Conservation (phyloP, 805 yeast species). For the Metschnikowia hibisci region DNA sequence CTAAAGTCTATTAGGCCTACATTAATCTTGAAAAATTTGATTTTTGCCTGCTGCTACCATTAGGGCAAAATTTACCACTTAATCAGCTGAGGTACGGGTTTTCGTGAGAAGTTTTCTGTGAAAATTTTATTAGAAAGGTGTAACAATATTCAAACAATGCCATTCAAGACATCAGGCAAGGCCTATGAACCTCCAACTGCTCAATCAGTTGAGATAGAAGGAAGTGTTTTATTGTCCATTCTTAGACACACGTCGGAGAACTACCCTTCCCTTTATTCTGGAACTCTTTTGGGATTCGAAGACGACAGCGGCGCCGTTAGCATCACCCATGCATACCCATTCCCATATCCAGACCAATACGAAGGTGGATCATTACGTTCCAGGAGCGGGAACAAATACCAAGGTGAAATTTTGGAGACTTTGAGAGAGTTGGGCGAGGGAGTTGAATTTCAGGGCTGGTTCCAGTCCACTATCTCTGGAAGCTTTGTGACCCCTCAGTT, state of each 20-base stretch:
- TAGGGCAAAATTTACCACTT: too few relatives aligned
- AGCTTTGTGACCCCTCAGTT: constrained; percentile 62
- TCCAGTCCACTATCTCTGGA: constrained; percentile 66
- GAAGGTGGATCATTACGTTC: constrained; percentile 59
- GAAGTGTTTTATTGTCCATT: constrained; percentile 54
- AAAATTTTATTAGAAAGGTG: constrained; percentile 11
- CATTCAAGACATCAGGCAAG: constrained; percentile 18
- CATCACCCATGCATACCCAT: constrained; percentile 62
- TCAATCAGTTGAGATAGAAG: constrained; percentile 42
- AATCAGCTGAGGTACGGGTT: constrained; percentile 12
- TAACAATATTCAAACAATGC: constrained; percentile 10
- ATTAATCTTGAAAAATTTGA: too few relatives aligned
- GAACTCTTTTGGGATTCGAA: constrained; percentile 74
- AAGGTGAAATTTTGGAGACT: constrained; percentile 59
- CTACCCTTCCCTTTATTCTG: constrained; percentile 59
- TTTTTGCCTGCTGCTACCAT: too few relatives aligned
- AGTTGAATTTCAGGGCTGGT: constrained; percentile 76
- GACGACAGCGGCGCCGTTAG: constrained; percentile 47
- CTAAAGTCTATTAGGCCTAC: too few relatives aligned
- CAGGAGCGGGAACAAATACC: constrained; percentile 62
- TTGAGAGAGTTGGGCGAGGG: constrained; percentile 63
- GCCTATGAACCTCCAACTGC: constrained; percentile 35
- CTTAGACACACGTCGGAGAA: constrained; percentile 64
- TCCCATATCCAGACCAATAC: constrained; percentile 63
- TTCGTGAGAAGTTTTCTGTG: constrained; percentile 13